Base-by-base conservation (phyloP, 768 basidiomycete genomes). In the Lactarius tabidus region DNA sequence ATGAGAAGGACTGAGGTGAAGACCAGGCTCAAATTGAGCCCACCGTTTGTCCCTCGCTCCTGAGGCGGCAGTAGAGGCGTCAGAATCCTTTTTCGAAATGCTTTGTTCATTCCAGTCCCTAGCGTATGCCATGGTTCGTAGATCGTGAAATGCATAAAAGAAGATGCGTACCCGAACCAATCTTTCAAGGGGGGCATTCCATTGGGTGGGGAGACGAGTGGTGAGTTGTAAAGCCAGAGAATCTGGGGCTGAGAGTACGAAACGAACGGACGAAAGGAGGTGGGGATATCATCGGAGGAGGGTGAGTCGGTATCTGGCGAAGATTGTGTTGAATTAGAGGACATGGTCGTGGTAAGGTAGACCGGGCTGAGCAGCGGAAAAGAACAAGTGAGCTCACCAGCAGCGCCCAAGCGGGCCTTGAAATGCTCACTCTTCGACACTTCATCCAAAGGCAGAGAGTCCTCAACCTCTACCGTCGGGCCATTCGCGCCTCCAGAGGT, bases 111-210 rank as follows among this genome's bases (percentile, higher is more conserved):
- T 86, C 80, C 90, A 75, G 63, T 79, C 78, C 57, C 76, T 79
- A 68, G 68, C 43, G 66, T 58, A 60, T 39, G 69, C 67, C 51
- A 55, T 64, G 36, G 71, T 63, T 67, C 54, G 20, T 51, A 65
- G 64, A 65, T 63, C 67, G 59, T 41, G 59, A 35, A 60, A 43
- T 59, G 33, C 29, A 54, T 53, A 53, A n/a, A 56, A 28, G 64
- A 38, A 43, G 3, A 36, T 63, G 43, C 85, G 65, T 74, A 94
- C 92, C 92, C 92, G 77, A 93, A 94, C 92, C 92, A 94, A 54
- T 88, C 85, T 77, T 87, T 92, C 59, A 94, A 77, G 54, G 84
- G 79, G 57, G 92, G 92, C 93, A 94, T 93, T 69, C 84, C 84
- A 58, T 78, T 73, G 7, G 93, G 92, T 29, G 80, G 78, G 66